Conservation (phyloP, 2,329 filamentous ascomycete species). For the Alternaria sp. region DNA sequence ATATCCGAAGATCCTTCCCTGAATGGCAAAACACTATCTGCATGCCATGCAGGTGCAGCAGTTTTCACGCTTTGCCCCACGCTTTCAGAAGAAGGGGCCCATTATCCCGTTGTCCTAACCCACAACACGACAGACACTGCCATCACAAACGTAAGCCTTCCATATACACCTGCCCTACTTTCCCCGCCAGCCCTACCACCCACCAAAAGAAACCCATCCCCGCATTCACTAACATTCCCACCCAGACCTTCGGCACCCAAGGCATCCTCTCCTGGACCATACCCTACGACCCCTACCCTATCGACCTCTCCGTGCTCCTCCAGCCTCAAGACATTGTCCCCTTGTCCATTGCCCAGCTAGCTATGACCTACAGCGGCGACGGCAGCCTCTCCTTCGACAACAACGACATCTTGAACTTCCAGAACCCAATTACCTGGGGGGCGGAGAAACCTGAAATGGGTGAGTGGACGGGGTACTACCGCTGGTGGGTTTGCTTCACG, state of each 20-base stretch:
- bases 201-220: background rate
- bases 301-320: background rate
- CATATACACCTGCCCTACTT: background rate
- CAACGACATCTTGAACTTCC: background rate
- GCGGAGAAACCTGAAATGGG: background rate
- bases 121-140: background rate
- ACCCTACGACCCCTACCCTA: background rate
- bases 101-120: background rate
- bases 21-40: background rate
- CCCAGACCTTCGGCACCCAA: background rate
- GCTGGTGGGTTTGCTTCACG: background rate
- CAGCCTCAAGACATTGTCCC: background rate
- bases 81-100: background rate
- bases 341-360: background rate
- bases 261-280: background rate
- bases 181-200: background rate
- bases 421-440: background rate
- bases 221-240: background rate
- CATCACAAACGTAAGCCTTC: background rate
- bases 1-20: background rate
- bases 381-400: background rate
- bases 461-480: background rate
- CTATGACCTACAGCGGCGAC: background rate
- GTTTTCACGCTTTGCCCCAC: background rate
- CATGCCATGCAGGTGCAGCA: background rate